Evolutionary conservation across 345 rosid species (phyloP).

Genomic region (Limnanthes douglasii): DNA sequence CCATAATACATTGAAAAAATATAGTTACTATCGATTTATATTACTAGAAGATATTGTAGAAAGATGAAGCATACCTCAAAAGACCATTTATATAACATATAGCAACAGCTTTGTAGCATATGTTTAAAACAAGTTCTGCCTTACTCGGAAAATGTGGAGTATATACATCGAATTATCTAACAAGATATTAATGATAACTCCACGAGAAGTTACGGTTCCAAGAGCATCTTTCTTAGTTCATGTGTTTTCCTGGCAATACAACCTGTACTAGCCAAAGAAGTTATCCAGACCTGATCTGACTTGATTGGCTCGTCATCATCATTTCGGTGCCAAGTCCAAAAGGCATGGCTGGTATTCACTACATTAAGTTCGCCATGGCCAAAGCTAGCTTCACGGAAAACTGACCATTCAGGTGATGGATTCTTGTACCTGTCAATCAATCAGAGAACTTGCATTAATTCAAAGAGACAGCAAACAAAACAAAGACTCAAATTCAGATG

Average conservation of each 20-base stretch:
- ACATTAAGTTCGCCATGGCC: constrained; percentile 87
- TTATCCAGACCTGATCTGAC: constrained; percentile 81
- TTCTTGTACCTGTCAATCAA: constrained; percentile 27
- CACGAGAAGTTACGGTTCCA: no score
- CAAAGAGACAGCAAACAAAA: neutral
- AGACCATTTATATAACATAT: no score
- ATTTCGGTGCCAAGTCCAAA: constrained; percentile 95
- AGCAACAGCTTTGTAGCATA: no score
- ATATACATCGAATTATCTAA: no score
- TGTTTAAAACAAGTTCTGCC: no score
- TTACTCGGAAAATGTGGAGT: no score
- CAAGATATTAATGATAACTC: no score
- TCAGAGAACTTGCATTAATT: neutral
- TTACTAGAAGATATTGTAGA: no score
- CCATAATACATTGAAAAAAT: no score
- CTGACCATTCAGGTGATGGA: constrained; percentile 84
- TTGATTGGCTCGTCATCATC: constrained; percentile 85
- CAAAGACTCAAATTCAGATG: no score
- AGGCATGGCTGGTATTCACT: constrained; percentile 66
- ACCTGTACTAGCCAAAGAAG: constrained; percentile 44
- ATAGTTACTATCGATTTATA: no score
- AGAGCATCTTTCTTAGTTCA: constrained; percentile 32
- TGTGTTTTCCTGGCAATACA: constrained; percentile 33
- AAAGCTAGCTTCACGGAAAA: constrained; percentile 93
- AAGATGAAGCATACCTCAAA: no score